Conservation (phyloP, 2,329 filamentous ascomycete genomes). For the Colletotrichum sp. region DNA sequence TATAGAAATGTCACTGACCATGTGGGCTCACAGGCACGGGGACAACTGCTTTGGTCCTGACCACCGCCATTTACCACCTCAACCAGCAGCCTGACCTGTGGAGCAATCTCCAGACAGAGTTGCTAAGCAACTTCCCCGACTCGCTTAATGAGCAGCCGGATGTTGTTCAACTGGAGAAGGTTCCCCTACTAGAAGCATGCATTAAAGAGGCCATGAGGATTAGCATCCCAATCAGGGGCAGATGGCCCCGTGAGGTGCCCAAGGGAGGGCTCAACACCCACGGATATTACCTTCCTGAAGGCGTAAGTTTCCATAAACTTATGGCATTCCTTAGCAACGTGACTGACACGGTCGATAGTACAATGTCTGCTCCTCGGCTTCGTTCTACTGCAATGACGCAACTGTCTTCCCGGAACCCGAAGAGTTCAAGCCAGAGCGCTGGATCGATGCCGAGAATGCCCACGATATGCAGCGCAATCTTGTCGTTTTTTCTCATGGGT, state of each 20-base stretch:
- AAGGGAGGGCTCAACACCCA: not conserved
- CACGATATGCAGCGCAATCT: not conserved
- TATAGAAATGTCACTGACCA: too few relatives aligned
- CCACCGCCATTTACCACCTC: not conserved
- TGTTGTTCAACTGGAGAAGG: not conserved
- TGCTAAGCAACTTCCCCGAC: not conserved
- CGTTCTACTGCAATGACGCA: not conserved
- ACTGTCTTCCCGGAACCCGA: not conserved
- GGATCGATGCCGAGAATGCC: not conserved
- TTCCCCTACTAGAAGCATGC: not conserved
- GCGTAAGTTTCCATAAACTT: not conserved
- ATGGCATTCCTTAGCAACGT: rapidly evolving
- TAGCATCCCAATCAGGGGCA: not conserved
- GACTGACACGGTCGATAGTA: not conserved
- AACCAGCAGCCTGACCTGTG: not conserved
- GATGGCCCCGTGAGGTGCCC: not conserved
- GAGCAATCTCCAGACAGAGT: not conserved
- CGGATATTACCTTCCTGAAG: not conserved
- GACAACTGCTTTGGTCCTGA: not conserved
- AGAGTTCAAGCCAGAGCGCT: not conserved
- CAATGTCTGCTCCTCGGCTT: not conserved
- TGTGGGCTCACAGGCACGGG: not conserved
- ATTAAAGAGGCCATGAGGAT: not conserved
- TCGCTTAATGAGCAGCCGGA: not conserved
- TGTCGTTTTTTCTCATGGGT: not conserved